These are phyloP conservation scores for Pseudonitzschia multiseries DNA, from an alignment of 108 stramenopile species.

Conservation along the genomic window DNA sequence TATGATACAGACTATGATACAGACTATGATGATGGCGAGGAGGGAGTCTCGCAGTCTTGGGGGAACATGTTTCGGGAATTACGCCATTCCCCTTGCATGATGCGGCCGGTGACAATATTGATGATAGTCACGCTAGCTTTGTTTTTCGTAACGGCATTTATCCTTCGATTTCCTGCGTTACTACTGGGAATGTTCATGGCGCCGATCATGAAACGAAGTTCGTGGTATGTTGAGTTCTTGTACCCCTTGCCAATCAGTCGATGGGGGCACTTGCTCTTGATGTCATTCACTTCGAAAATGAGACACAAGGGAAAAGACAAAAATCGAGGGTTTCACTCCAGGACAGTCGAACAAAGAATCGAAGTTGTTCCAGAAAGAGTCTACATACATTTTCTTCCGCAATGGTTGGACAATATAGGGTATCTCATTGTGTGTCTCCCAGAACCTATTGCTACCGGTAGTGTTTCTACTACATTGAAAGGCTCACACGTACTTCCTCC, in stretches of 20 bases:
- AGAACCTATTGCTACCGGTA: not conserved
- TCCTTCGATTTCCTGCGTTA: constrained; percentile 59
- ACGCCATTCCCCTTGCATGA: constrained; percentile 73
- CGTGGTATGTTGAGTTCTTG: constrained; percentile 76
- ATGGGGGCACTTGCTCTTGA: constrained; percentile 68
- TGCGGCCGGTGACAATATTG: constrained; percentile 57
- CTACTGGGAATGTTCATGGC: constrained; percentile 62
- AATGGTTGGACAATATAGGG: constrained; percentile 63
- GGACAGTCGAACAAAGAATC: constrained; percentile 65
- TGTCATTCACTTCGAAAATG: constrained; percentile 29
- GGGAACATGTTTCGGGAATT: constrained; percentile 49
- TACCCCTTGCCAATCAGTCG: constrained; percentile 62
- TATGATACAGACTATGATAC: not conserved
- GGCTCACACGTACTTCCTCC: constrained; percentile 31
- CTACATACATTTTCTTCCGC: constrained; percentile 77
- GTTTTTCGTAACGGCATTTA: constrained; percentile 42
- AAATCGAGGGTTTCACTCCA: constrained; percentile 59
- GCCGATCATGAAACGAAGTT: constrained; percentile 46
- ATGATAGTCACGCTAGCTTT: constrained; percentile 48
- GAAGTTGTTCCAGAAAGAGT: constrained; percentile 66
- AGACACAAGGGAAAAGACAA: constrained; percentile 32
- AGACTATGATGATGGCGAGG: not conserved
- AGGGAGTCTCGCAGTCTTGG: not conserved
- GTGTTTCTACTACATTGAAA: not conserved
- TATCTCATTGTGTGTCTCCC: constrained; percentile 76